Conservation (phyloP, 2,329 filamentous ascomycete species). For the Ophiostoma piceae region DNA sequence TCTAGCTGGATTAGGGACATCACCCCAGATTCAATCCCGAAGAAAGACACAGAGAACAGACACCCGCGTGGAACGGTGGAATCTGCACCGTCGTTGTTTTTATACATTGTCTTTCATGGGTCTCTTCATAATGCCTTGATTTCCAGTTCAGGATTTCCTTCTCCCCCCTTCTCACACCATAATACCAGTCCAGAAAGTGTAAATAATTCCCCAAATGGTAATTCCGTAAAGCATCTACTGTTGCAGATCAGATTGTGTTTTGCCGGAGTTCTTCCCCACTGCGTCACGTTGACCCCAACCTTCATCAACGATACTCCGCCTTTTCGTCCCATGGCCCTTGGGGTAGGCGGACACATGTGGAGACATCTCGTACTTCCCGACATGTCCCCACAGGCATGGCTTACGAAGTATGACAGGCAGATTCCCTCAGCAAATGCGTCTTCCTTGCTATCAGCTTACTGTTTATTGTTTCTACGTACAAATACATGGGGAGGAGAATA, state of each 20-base stretch:
- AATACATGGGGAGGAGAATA: no score
- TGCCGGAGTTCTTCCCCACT: conserved; percentile 1
- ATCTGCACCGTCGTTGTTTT: background rate
- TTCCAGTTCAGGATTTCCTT: no score
- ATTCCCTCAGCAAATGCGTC: no score
- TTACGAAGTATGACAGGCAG: background rate
- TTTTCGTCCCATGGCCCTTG: background rate
- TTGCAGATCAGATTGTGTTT: background rate
- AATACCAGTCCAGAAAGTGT: background rate
- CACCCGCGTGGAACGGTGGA: background rate
- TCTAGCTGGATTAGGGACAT: background rate
- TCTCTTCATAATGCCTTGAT: no score
- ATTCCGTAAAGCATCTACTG: background rate
- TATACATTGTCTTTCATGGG: background rate
- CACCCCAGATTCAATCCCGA: background rate
- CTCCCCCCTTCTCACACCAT: no score
- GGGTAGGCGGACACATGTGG: background rate
- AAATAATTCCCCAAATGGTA: background rate
- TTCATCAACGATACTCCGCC: background rate
- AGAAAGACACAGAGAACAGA: background rate
- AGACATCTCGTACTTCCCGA: background rate
- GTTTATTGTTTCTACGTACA: no score
- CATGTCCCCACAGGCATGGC: background rate
- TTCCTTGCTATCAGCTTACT: no score
- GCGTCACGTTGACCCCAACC: background rate